These are phyloP conservation scores for Penicillium nucicola DNA, from an alignment of 495 filamentous ascomycete genomes.

Conservation along the genomic window DNA sequence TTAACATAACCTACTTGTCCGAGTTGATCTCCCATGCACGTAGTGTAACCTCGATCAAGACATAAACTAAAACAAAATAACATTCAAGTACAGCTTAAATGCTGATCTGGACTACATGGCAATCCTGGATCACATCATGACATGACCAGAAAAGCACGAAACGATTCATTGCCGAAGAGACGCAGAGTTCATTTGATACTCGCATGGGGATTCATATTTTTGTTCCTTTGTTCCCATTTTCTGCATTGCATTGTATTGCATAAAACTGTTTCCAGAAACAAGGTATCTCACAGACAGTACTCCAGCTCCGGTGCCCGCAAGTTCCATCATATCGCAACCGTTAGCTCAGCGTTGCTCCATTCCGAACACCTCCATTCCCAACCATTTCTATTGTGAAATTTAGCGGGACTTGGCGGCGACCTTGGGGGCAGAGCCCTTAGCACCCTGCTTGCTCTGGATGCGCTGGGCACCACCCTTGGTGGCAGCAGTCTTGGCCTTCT, in stretches of 20 bases:
- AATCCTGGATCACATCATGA: not conserved
- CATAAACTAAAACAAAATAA: not conserved
- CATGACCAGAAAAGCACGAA: not conserved
- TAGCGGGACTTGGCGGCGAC: slow-evolving; percentile 85
- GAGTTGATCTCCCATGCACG: too few relatives aligned
- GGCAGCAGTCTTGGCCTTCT: slow-evolving; percentile 95
- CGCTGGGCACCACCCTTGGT: slow-evolving; percentile 68
- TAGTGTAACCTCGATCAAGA: too few relatives aligned
- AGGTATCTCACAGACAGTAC: slow-evolving; percentile 27
- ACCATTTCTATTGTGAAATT: slow-evolving; percentile 36
- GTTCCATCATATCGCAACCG: slow-evolving; percentile 34
- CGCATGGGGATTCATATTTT: slow-evolving; percentile 20
- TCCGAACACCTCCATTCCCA: slow-evolving; percentile 22
- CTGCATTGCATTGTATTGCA: slow-evolving; percentile 26
- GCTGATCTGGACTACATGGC: not conserved
- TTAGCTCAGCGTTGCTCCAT: slow-evolving; percentile 16
- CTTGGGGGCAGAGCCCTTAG: slow-evolving; percentile 86
- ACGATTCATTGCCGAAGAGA: not conserved
- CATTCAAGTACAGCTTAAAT: not conserved
- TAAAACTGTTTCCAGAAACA: slow-evolving; percentile 29
- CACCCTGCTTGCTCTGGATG: slow-evolving; percentile 94
- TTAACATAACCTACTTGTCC: too few relatives aligned
- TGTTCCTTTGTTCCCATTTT: slow-evolving; percentile 29
- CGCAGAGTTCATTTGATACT: slow-evolving; percentile 8
- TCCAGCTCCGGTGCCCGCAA: slow-evolving; percentile 20